Evolutionary conservation across 1,284 basidiomycete species (phyloP).

Genomic region (Cryptococcus sp.): DNA sequence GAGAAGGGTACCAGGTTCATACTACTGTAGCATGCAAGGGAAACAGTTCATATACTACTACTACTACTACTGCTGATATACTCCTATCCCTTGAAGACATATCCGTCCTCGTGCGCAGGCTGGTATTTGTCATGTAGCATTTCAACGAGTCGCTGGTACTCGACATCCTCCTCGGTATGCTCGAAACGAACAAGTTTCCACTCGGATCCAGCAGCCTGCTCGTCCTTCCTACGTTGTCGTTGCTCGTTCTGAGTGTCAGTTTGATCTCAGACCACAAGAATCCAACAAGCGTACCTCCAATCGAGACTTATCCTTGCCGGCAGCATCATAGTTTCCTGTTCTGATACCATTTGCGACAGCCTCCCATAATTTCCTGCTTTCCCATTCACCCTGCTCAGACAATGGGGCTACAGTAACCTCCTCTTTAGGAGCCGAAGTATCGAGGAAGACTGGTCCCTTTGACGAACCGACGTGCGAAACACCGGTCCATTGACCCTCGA

Average conservation of each 20-base stretch:
- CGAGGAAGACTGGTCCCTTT: constrained; percentile 51
- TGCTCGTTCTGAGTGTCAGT: constrained; percentile 69
- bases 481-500: constrained; percentile 88
- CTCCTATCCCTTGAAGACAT: constrained; percentile 33
- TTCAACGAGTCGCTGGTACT: constrained; percentile 57
- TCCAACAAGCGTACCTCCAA: constrained; percentile 65
- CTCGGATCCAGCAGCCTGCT: constrained; percentile 62
- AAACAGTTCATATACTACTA: too few relatives aligned
- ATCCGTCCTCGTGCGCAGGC: constrained; percentile 46
- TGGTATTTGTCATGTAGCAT: constrained; percentile 44
- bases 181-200: constrained; percentile 77
- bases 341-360: constrained; percentile 86
- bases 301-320: constrained; percentile 79
- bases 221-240: constrained; percentile 80
- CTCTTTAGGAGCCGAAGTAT: constrained; percentile 54
- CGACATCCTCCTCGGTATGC: constrained; percentile 62
- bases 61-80: too few relatives aligned
- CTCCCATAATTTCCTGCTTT: constrained; percentile 82
- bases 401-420: constrained; percentile 66
- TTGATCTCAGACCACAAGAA: neutral
- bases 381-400: constrained; percentile 69
- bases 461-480: constrained; percentile 57
- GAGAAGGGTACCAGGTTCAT: too few relatives aligned
- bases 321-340: constrained; percentile 85
- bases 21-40: too few relatives aligned